A percentile compares a stretch with the other conserved stretches of the same genome.
Evolutionary conservation across 2,329 filamentous ascomycete species (phyloP).

Genomic region (Botryotinia convoluta): DNA sequence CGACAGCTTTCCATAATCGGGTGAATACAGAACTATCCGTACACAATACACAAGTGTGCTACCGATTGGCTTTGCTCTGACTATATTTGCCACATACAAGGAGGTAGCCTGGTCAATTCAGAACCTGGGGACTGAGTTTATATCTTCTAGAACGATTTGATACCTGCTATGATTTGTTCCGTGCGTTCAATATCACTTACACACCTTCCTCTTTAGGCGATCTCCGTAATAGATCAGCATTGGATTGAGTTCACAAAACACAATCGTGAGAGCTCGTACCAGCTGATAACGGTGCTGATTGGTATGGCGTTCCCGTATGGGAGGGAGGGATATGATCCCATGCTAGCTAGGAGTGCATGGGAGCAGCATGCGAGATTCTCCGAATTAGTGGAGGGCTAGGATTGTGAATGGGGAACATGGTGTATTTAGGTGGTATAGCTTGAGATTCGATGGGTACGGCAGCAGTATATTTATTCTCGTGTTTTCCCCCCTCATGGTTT

Average conservation of each 20-base stretch:
- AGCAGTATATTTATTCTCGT: conserved; percentile 19
- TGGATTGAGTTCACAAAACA: background rate
- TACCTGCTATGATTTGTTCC: conserved; percentile 12
- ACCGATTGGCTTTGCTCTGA: background rate
- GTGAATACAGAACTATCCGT: background rate
- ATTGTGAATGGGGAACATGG: conserved; percentile 2
- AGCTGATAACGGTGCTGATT: conserved; percentile 17
- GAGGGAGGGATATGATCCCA: conserved; percentile 10
- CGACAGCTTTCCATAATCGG: conserved; percentile 2
- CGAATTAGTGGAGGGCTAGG: background rate
- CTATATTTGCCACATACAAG: conserved; percentile 14
- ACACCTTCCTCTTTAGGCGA: conserved; percentile 9
- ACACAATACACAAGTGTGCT: conserved; percentile 1
- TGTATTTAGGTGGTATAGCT: background rate
- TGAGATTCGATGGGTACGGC: background rate
- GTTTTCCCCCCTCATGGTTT: conserved; percentile 12
- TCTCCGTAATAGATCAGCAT: conserved; percentile 10
- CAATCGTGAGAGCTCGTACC: conserved; percentile 11
- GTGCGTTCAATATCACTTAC: conserved; percentile 10
- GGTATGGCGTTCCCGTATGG: conserved; percentile 15
- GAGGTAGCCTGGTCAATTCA: conserved; percentile 8
- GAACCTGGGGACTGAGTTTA: conserved; percentile 18
- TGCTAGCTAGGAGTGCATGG: conserved; percentile 9
- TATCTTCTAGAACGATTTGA: conserved; percentile 21
- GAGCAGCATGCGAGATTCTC: conserved; percentile 14